phyloP scores from a whole-genome alignment of 108 stramenopile genomes.

The Nitzschia inconspicua region DNA sequence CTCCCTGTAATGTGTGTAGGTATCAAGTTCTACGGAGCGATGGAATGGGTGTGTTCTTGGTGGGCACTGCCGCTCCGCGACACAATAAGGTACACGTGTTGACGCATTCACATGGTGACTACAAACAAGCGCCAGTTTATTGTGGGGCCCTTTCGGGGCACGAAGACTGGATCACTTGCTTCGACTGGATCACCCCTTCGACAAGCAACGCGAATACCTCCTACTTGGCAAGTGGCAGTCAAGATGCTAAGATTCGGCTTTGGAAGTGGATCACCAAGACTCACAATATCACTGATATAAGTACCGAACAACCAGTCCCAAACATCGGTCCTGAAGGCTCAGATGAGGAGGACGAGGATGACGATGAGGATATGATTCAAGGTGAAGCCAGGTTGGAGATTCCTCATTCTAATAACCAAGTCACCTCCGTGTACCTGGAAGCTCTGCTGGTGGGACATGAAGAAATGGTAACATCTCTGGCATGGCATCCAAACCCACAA shows the following conservation, averaged over 20 bases:
- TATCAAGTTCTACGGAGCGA: constrained; percentile 26
- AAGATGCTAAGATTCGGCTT: constrained; percentile 80
- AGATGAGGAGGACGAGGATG: constrained; percentile 36
- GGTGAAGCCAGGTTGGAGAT: constrained; percentile 69
- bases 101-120: constrained; percentile 11
- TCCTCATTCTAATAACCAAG: constrained; percentile 10
- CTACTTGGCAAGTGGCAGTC: constrained; percentile 76
- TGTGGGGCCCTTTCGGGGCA: constrained; percentile 64
- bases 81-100: constrained; percentile 80
- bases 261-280: constrained; percentile 68
- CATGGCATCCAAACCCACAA: constrained; percentile 54
- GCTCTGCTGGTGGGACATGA: constrained; percentile 85
- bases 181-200: too few species aligned
- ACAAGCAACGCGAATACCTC: background rate
- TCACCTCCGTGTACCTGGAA: constrained; percentile 64
- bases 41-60: constrained; percentile 25
- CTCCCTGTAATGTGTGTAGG: constrained; percentile 42
- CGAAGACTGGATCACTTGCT: constrained; percentile 85
- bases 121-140: constrained; percentile 19
- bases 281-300: background rate
- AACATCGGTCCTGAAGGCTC: constrained; percentile 5
- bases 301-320: background rate
- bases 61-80: constrained; percentile 71
- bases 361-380: constrained; percentile 58
- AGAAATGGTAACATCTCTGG: constrained; percentile 72